Base-by-base conservation (phyloP, 805 yeast species). In the Nakazawaea molendinolei region DNA sequence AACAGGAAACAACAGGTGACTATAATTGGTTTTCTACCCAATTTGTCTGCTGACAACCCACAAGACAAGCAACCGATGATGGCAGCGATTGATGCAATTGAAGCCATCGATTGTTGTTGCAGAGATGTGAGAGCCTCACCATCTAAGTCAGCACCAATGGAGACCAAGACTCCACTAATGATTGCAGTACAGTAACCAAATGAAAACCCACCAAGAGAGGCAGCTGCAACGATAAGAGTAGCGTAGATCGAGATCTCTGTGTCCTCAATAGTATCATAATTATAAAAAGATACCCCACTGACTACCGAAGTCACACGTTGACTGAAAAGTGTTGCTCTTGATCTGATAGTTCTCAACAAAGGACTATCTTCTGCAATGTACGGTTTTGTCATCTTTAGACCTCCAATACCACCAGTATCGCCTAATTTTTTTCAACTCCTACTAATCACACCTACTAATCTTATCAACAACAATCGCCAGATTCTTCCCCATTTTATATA, bases 161-260 rank as follows among this genome's bases (percentile, higher is more conserved):
- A 64, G 31, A 73, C 55, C 21, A 76, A 62, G 32, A 76, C 74
- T 16, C 80, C 79, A 7, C 80, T 71, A 27, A 76, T 73, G 28
- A 79, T 71, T 33, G 81, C 82, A 9, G 82, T 76, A 46, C 76
- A 81, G 48, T 74, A 76, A 10, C 84, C 84, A 48, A 76, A 76
- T 5, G 34, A 28, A 25, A 42, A 42, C 23, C 40, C 33, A 16
- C 39, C 47, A 19, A 36, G 35, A 16, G 47, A 40, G 15, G 39
- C 40, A n/a, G 31, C 34, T 16, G 48, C 54, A 17, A 57, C 52
- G 38, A 42, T 65, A 5, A 33, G 10, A 5, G 41, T 38, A 16
- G 41, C 41, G 22, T 38, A 38, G n/a, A 38, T 33, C 10, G 38
- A 38, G 17, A 38, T 38, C 12, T 29, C 31, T 3, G 41, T 38